Evolutionary conservation across 2,329 filamentous ascomycete genomes (phyloP), one percentile per base, ranked within the genome.

Genomic region (Didymella keratinophila): DNA sequence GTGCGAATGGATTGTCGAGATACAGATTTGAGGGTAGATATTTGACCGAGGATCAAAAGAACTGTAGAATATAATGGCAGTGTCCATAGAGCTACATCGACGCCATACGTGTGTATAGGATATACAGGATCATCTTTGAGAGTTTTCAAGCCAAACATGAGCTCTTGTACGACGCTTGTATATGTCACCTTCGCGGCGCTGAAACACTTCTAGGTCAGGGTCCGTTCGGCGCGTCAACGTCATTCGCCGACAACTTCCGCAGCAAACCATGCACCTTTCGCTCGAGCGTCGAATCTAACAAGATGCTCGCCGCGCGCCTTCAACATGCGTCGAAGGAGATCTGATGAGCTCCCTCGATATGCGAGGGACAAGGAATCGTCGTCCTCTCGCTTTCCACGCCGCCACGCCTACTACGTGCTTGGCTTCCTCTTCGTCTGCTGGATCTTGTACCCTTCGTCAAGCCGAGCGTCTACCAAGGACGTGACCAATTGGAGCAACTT

Each of bases 1-100:
- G 76, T 83, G 87, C 61, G 92, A 94, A 70, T 94, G 88, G 82
- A 88, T 87, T 64, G 77, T 65, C 25, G 46, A 51, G 11, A 7
- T 50, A 5, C 30, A 41, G 5, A 49, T 42, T 1, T 50, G 46
- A 58, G 34, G 7, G 14, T 16, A 7, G 5, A 7, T 4, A 5
- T 20, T 18, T n/a, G 41, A 36, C 18, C 9, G 25, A 3, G 11
- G 4, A 14, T 21, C 9, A 16, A 16, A 4, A 23, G 23, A 3
- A 42, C 10, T 48, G 54, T 42, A 50, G 32, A n/a, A 46, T 32
- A 30, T 8, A 18, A 32, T 11, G 20, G 21, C n/a, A 3, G 18
- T 20, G 16, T 21, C 28, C 18, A 23, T 21, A 21, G 2, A 23
- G 23, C 16, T 18, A 18, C n/a, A 7, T 41, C 28, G 21, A 16